These are phyloP conservation scores for Aethionema arabicum DNA, from an alignment of 345 rosid genomes.

Conservation along the genomic window DNA sequence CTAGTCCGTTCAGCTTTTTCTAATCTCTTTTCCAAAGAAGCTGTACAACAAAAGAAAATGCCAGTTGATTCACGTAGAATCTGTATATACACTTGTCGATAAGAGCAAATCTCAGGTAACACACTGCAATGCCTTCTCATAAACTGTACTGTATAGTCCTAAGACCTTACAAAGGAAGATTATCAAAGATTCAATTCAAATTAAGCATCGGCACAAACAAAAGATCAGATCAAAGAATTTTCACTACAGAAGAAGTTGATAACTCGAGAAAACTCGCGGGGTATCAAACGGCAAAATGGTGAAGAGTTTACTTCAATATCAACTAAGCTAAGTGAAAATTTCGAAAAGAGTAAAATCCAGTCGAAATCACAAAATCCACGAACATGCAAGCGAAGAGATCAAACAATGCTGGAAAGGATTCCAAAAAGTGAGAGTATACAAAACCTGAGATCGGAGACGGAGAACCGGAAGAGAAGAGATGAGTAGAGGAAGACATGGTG, in stretches of 20 bases:
- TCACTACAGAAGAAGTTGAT: background rate
- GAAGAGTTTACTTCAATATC: constrained; percentile 14
- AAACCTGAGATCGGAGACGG: constrained; percentile 33
- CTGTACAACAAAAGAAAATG: constrained; percentile 37
- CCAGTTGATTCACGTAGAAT: background rate
- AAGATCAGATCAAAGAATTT: constrained; percentile 4
- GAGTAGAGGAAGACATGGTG: constrained; percentile 27
- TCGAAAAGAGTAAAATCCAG: background rate
- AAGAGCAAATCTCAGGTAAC: background rate
- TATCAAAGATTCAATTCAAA: background rate
- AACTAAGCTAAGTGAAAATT: background rate
- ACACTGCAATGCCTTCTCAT: background rate
- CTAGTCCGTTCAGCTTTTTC: constrained; percentile 30
- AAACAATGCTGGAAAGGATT: constrained; percentile 8
- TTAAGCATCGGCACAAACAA: background rate
- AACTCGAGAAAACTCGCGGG: background rate
- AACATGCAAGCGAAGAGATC: constrained; percentile 24
- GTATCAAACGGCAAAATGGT: constrained; percentile 7
- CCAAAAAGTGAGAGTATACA: background rate
- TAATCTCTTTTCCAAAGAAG: constrained; percentile 30
- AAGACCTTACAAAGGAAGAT: constrained; percentile 2
- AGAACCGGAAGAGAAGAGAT: constrained; percentile 22
- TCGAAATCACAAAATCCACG: background rate
- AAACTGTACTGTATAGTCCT: background rate
- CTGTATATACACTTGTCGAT: background rate